Percentiles rank a stretch among this genome's conserved stretches.
These are phyloP conservation scores for Kickxella alabastrina DNA, from an alignment of 192 early-diverging fungal genomes.

Conservation along the genomic window DNA sequence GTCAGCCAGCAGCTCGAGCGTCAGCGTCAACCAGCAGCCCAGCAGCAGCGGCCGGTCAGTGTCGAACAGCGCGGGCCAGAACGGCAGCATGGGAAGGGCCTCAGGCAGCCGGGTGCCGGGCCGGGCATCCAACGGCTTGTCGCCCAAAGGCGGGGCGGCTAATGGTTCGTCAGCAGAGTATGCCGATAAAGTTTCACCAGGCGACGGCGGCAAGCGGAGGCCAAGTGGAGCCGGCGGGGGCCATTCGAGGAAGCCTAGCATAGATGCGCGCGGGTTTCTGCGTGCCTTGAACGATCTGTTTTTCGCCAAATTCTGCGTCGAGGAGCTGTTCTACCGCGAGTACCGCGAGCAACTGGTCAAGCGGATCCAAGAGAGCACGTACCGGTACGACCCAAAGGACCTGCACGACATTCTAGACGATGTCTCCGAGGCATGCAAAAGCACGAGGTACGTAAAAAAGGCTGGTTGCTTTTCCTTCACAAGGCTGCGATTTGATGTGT, in stretches of 20 bases:
- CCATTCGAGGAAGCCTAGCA: conserved; percentile 31
- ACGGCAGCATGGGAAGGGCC: conserved; percentile 2
- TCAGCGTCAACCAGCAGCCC: conserved; percentile 27
- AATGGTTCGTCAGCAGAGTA: background rate
- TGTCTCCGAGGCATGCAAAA: conserved; percentile 44
- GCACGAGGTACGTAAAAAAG: conserved; percentile 51
- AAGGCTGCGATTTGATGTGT: background rate
- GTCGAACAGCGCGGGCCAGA: conserved; percentile 18
- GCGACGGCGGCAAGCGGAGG: conserved; percentile 2
- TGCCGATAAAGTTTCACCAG: too few species aligned
- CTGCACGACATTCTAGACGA: conserved; percentile 43
- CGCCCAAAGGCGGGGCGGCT: background rate
- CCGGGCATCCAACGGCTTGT: conserved; percentile 10
- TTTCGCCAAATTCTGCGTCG: conserved; percentile 51
- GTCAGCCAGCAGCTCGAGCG: conserved; percentile 38
- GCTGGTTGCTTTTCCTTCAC: background rate
- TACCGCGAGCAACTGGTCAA: conserved; percentile 47
- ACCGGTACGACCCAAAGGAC: conserved; percentile 34
- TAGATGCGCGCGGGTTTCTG: conserved; percentile 41
- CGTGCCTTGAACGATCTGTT: conserved; percentile 50
- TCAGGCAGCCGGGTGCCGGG: conserved; percentile 10
- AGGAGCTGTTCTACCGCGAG: conserved; percentile 50
- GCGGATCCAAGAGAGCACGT: conserved; percentile 49
- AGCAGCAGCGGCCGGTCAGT: conserved; percentile 9
- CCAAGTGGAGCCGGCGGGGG: background rate